These are phyloP conservation scores for Silene vulgaris DNA, from an alignment of 179 eudicot genomes.

Conservation along the genomic window DNA sequence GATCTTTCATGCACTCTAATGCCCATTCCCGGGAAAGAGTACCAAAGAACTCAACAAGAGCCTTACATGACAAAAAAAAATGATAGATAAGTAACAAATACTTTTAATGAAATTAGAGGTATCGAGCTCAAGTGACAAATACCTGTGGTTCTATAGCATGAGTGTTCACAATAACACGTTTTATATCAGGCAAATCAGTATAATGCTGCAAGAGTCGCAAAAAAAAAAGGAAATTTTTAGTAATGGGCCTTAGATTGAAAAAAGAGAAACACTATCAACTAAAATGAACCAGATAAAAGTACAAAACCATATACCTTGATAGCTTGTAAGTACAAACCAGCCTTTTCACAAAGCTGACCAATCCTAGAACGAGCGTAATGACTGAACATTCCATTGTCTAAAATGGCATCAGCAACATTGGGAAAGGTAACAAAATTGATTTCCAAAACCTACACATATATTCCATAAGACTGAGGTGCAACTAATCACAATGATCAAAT, in stretches of 20 bases:
- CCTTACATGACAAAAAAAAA: slow-evolving; percentile 34
- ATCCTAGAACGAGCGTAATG: slow-evolving; percentile 46
- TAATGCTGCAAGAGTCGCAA: slow-evolving; percentile 61
- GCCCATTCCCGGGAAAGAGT: slow-evolving; percentile 92
- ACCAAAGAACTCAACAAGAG: slow-evolving; percentile 94
- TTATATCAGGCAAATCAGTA: slow-evolving; percentile 74
- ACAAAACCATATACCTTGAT: slow-evolving; percentile 46
- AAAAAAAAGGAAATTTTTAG: background rate
- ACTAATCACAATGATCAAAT: background rate
- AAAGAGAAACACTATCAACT: background rate
- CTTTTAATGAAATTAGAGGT: background rate
- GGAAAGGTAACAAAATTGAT: slow-evolving; percentile 89
- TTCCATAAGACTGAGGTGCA: slow-evolving; percentile 13
- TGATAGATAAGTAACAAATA: slow-evolving; percentile 6
- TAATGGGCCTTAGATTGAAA: background rate
- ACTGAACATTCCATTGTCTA: slow-evolving; percentile 90
- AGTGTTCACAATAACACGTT: slow-evolving; percentile 94
- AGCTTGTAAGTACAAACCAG: slow-evolving; percentile 82
- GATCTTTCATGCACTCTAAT: slow-evolving; percentile 93
- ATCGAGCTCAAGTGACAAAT: background rate
- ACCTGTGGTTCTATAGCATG: slow-evolving; percentile 99
- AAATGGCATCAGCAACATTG: slow-evolving; percentile 91
- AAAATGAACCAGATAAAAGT: background rate
- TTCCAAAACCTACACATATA: slow-evolving; percentile 61
- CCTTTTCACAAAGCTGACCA: slow-evolving; percentile 92